Evolutionary conservation across 2,329 filamentous ascomycete species (phyloP), one percentile per base, ranked within the genome.

Genomic region (Penicillium sp.): DNA sequence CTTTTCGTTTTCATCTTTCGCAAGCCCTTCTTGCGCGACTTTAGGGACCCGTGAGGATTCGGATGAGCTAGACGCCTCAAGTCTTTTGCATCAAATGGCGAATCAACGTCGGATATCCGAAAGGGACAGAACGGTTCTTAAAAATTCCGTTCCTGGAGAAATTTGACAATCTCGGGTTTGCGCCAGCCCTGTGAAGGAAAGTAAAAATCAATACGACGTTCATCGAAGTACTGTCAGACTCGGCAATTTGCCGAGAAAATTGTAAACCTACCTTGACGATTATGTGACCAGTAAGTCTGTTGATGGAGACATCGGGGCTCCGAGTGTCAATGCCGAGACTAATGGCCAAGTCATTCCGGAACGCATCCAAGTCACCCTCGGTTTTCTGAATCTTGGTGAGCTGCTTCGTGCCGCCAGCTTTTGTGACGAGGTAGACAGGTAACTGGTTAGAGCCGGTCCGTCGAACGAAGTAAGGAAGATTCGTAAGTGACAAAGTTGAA

Each of bases 371-470:
- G 65, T 95, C 79, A 12, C 93, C 93, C 48, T 88, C 82, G 43
- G 91, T 78, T 69, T 87, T 90, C 66, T 89, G 86, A 47, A 98
- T 72, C 48, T 81, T 69, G 4, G 91, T 94, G 60, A 86, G 71
- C 60, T 83, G 81, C 63, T 83, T 76, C 55, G 87, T 93, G 11
- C 88, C 88, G 45, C 89, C 89, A 9, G 82, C 77, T 73, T 88
- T 90, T 55, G 72, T 74, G 56, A 82, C 76, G 12, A 83, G 75
- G 72, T 97, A 98, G 39, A 97, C 79, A 25, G 88, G 83, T 3
- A 93, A 73, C 56, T 88, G 82, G 41, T 82, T 80, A 34, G 80
- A 84, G 1, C 76, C 72, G 3, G 88, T 91, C 52, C 89, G 84
- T 44, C 76, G 75, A 55, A 97, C 78, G 60, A 83, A 78, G 74